phyloP scores from a whole-genome alignment of 139 green algal species.

The Picochlorum sp. region DNA sequence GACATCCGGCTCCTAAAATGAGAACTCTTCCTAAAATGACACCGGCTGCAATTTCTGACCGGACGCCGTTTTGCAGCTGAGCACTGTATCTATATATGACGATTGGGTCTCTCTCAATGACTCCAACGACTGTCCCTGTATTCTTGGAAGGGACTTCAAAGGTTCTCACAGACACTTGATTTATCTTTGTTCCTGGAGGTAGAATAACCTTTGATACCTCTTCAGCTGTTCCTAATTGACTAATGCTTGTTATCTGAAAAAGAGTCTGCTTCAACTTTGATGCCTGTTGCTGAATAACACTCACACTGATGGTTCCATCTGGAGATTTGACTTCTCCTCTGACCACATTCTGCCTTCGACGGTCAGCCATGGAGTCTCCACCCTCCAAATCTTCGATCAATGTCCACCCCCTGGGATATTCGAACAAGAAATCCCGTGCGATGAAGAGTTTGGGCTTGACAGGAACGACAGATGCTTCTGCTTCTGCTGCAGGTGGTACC shows the following conservation, averaged over 20 bases:
- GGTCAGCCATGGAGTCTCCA: constrained; percentile 3
- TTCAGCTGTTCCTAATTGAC: constrained; percentile 12
- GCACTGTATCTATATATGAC: constrained; percentile 25
- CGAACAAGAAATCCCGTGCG: constrained; percentile 13
- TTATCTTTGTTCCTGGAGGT: constrained; percentile 14
- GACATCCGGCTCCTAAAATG: constrained; percentile 12
- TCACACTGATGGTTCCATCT: constrained; percentile 14
- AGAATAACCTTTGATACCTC: constrained; percentile 27
- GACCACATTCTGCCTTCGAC: constrained; percentile 13
- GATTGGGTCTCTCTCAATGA: constrained; percentile 23
- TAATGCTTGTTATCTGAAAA: constrained; percentile 27
- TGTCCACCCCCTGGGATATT: constrained; percentile 4
- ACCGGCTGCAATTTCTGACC: constrained; percentile 12
- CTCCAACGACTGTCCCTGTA: constrained; percentile 22
- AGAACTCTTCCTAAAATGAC: constrained; percentile 19
- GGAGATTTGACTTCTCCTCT: constrained; percentile 15
- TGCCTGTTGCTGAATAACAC: constrained; percentile 13
- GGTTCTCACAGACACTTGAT: background rate
- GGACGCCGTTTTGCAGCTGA: background rate
- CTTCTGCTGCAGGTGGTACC: background rate
- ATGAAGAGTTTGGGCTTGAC: constrained; percentile 8
- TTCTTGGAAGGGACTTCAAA: constrained; percentile 17
- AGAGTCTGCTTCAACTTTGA: constrained; percentile 5
- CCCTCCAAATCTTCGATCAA: background rate
- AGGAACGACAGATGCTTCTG: background rate